Evolutionary conservation across 2,329 filamentous ascomycete species (phyloP), one percentile per base, ranked within the genome.

Genomic region (Fusarium lyarnte): DNA sequence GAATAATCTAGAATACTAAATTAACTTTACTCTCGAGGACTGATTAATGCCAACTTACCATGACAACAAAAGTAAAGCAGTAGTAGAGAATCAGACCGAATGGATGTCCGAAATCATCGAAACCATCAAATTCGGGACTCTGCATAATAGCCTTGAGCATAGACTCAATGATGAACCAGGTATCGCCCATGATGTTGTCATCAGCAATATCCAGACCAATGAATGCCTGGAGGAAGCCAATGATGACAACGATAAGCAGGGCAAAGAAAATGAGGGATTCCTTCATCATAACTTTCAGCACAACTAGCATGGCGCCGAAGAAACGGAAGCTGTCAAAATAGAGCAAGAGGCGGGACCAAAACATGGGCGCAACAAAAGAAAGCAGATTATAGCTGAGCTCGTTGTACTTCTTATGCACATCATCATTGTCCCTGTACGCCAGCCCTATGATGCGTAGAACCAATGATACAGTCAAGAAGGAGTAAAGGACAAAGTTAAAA

Each of bases 31-130:
- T 38, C 12, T 33, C 19, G 5, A 16, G 27, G 5, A 41, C 10
- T 7, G 10, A 33, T 11, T 43, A 2, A 23, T 31, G 8, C 19
- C 12, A 21, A 79, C 85, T 74, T 76, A 96, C 95, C 92, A 97
- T 98, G 78, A 99, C 93, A 42, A 98, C 91, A 78, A 99, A 99
- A 23, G 95, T 97, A 82, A 98, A 99, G 79, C 97, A 89, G 84
- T 99, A 99, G 85, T 99, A 99, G 14, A 99, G 91, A 36, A 98
- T 93, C 55, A 97, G 89, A 13, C 96, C 96, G 80, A 98, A 99
- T 0, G 96, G 96, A 17, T 93, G 94, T 27, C 93, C 93, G 79
- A 98, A 99, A 29, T 91, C 88, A 73, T 98, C 94, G 78, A 98
- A 98, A 2, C 92, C 93, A 9, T 82, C 86, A 77, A 99, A 98